Conservation (phyloP, 2,329 filamentous ascomycete species). For the Spiromastix sp. region DNA sequence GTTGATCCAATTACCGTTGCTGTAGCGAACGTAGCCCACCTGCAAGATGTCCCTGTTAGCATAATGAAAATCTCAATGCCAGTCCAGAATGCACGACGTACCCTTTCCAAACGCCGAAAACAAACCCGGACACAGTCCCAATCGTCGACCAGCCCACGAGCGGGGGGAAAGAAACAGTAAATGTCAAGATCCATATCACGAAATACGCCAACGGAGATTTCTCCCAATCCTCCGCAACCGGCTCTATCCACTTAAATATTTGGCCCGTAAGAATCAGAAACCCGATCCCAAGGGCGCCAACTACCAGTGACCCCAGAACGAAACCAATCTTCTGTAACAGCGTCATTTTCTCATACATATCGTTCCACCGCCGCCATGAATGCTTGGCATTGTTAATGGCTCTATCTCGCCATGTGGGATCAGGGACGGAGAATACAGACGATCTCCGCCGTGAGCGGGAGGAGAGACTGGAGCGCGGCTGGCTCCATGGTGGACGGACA, state of each 20-base stretch:
- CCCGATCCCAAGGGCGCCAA: constrained; percentile 51
- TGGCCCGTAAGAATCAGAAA: constrained; percentile 68
- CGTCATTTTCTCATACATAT: constrained; percentile 31
- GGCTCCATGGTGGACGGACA: constrained; percentile 43
- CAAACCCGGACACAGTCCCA: constrained; percentile 58
- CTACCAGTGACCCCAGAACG: constrained; percentile 38
- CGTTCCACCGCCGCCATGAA: constrained; percentile 21
- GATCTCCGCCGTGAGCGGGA: constrained; percentile 22
- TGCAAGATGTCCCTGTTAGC: constrained; percentile 24
- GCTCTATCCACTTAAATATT: constrained; percentile 66
- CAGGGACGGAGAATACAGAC: constrained; percentile 24
- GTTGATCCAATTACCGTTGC: constrained; percentile 72
- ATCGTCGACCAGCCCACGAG: constrained; percentile 78
- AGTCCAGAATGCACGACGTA: constrained; percentile 52
- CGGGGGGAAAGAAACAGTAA: constrained; percentile 72
- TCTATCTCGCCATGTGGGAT: constrained; percentile 26
- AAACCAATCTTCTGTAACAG: constrained; percentile 53
- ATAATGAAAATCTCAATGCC: constrained; percentile 20
- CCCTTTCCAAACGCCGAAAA: constrained; percentile 61
- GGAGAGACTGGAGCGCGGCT: constrained; percentile 26
- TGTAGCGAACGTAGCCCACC: constrained; percentile 72
- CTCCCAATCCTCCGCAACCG: constrained; percentile 67
- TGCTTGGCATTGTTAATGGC: constrained; percentile 27
- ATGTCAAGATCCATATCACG: constrained; percentile 65
- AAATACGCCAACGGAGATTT: constrained; percentile 59